phyloP scores from a whole-genome alignment of 2,329 filamentous ascomycete species.

The Colletotrichum salicis region DNA sequence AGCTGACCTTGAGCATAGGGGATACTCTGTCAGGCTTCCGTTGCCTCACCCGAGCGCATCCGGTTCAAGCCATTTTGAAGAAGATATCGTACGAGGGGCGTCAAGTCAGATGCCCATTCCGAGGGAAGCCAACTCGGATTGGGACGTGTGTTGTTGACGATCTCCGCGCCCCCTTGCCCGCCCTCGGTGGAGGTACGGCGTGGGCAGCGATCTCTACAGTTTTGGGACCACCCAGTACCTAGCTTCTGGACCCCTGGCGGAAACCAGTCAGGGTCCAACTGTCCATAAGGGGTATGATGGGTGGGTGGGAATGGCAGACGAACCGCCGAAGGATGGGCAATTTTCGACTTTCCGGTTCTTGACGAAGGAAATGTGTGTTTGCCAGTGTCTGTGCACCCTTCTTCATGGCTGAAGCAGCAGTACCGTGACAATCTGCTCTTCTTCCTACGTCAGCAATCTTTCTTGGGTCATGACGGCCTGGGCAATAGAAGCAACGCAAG shows the following conservation, averaged over 20 bases:
- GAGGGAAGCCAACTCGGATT: neutral
- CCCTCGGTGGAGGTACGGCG: neutral
- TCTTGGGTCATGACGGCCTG: no score
- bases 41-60: neutral
- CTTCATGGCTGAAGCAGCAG: no score
- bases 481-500: neutral
- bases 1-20: neutral
- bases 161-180: neutral
- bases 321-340: slow-evolving; percentile 7
- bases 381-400: no score
- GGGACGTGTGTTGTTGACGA: neutral
- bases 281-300: neutral
- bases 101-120: neutral
- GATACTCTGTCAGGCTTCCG: neutral
- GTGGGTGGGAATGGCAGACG: neutral
- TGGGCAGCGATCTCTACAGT: slow-evolving; percentile 6
- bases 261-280: slow-evolving; percentile 12
- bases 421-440: neutral
- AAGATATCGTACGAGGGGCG: neutral
- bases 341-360: neutral
- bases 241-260: neutral
- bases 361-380: neutral
- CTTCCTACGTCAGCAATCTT: neutral
- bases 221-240: neutral
- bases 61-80: neutral